Percentiles rank a stretch among this genome's conserved stretches.
Conservation (phyloP, 352 stramenopile genomes). For the Pythium plurisporium region DNA sequence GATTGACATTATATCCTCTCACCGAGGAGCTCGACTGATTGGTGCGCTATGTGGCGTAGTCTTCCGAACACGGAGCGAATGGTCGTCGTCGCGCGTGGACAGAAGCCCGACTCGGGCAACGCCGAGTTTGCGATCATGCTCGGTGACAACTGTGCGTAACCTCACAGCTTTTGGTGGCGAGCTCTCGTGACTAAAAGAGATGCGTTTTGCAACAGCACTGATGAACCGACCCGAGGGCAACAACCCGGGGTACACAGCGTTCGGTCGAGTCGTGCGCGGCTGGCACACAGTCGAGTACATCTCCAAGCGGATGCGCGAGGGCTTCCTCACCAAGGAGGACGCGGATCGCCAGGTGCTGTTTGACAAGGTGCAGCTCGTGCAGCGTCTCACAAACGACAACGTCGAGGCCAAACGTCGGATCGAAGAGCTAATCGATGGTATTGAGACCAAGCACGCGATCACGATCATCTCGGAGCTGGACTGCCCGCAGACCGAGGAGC, state of each 20-base stretch:
- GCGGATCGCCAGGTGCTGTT: conserved; percentile 59
- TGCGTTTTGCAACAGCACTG: conserved; percentile 19
- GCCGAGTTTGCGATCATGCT: conserved; percentile 86
- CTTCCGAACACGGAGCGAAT: conserved; percentile 73
- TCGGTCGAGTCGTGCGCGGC: conserved; percentile 68
- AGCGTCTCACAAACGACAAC: conserved; percentile 55
- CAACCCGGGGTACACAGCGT: conserved; percentile 72
- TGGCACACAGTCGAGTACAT: conserved; percentile 78
- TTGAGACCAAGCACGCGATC: conserved; percentile 82
- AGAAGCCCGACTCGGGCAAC: conserved; percentile 65
- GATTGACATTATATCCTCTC: no score
- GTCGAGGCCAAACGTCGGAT: conserved; percentile 47
- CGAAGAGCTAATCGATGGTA: conserved; percentile 67
- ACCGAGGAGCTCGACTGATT: no score
- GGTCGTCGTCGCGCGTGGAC: conserved; percentile 71
- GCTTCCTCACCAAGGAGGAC: conserved; percentile 70
- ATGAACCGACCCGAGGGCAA: conserved; percentile 58
- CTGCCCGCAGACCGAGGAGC: conserved; percentile 89
- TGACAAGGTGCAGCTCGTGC: conserved; percentile 65
- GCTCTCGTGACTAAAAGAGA: no score
- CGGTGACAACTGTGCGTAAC: conserved; percentile 61
- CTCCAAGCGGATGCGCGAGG: conserved; percentile 62
- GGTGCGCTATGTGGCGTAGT: conserved; percentile 18
- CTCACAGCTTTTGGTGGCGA: no score
- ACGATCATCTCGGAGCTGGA: conserved; percentile 94